A percentile compares a stretch with the other conserved stretches of the same genome.
phyloP scores from a whole-genome alignment of 2,329 filamentous ascomycete species.

The Aspergillus sp. region DNA sequence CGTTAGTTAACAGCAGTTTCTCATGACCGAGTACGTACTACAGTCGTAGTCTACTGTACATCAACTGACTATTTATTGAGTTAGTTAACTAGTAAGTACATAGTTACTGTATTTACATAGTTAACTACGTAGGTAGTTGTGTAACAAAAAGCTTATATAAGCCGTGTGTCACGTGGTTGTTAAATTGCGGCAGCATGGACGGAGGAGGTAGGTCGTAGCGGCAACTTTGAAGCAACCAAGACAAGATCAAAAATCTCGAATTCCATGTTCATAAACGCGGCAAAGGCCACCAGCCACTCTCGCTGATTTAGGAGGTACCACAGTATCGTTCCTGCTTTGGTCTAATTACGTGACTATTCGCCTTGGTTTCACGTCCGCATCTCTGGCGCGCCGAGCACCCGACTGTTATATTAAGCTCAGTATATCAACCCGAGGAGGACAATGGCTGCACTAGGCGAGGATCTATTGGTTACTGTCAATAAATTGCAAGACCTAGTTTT shows the following conservation, averaged over 20 bases:
- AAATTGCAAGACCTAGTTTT: constrained; percentile 98
- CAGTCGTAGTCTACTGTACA: no score
- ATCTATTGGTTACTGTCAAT: constrained; percentile 93
- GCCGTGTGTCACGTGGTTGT: background rate
- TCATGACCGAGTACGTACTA: no score
- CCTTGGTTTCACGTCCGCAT: background rate
- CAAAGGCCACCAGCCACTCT: background rate
- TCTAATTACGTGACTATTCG: background rate
- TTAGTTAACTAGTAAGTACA: no score
- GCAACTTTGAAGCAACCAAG: background rate
- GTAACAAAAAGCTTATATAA: background rate
- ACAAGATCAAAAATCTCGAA: background rate
- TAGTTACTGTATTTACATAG: no score
- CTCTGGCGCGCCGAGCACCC: background rate
- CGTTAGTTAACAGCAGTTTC: no score
- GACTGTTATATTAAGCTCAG: background rate
- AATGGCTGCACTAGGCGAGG: constrained; percentile 97
- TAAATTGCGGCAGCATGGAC: background rate
- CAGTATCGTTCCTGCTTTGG: background rate
- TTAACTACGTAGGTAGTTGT: no score
- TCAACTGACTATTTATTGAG: no score
- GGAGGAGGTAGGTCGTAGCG: no score
- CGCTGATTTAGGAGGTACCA: background rate
- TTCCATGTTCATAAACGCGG: no score
- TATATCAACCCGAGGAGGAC: constrained; percentile 18